These are phyloP conservation scores for Coemansia sp. DNA, from an alignment of 371 early-diverging fungal genomes.

Conservation along the genomic window DNA sequence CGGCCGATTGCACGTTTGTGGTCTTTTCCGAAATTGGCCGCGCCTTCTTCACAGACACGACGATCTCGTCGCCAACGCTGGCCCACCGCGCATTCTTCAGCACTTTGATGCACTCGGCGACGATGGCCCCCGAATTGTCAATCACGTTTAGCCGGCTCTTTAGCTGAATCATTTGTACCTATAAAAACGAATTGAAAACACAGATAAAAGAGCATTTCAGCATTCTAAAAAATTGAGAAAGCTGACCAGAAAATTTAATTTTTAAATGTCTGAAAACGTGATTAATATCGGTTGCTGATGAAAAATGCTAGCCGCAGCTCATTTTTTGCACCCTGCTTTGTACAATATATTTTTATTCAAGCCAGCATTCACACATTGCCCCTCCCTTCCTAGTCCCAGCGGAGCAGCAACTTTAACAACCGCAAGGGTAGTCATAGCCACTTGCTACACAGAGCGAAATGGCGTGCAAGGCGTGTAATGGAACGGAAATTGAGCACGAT, in stretches of 20 bases:
- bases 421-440: no score
- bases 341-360: no score
- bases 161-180: slow-evolving; percentile 72
- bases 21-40: slow-evolving; percentile 73
- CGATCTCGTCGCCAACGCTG: slow-evolving; percentile 91
- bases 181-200: background rate
- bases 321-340: no score
- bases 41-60: slow-evolving; percentile 92
- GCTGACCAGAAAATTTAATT: no score
- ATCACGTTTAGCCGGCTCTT: slow-evolving; percentile 85
- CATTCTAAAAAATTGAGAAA: no score
- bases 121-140: slow-evolving; percentile 93
- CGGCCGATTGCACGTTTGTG: slow-evolving; percentile 47
- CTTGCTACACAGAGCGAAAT: slow-evolving; percentile 15
- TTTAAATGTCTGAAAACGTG: no score
- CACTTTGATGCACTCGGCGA: slow-evolving; percentile 95
- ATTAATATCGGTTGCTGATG: no score
- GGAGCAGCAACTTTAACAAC: no score
- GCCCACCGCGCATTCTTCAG: slow-evolving; percentile 82
- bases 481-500: slow-evolving; percentile 60
- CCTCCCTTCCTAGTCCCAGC: no score
- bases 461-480: slow-evolving; percentile 57
- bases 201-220: slow-evolving; percentile 1
- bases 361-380: no score
- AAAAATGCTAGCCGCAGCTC: no score